Evolutionary conservation across 2,329 filamentous ascomycete genomes (phyloP).

Genomic region (Aspergillus bombycis): DNA sequence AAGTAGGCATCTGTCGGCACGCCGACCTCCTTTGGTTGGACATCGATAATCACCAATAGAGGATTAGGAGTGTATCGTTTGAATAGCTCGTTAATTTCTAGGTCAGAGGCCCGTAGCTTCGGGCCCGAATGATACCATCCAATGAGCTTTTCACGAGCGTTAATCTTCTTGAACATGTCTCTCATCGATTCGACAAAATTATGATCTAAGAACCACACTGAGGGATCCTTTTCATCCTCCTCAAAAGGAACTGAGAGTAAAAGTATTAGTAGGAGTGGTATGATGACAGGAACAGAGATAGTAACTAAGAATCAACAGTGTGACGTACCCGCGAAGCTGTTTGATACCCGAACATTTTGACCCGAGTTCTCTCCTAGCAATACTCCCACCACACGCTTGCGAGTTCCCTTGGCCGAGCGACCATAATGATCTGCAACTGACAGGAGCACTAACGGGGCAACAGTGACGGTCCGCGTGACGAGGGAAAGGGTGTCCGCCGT

Average conservation of each 20-base stretch:
- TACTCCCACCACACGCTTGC: constrained; percentile 89
- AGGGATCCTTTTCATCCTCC: constrained; percentile 97
- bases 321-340: constrained; percentile 90
- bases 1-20: constrained; percentile 99
- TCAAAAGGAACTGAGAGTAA: constrained; percentile 81
- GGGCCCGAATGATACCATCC: constrained; percentile 99
- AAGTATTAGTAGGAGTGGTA: constrained; percentile 5
- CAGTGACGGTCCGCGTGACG: constrained; percentile 91
- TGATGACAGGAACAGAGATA: not conserved
- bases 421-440: constrained; percentile 99
- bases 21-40: constrained; percentile 96
- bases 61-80: constrained; percentile 98
- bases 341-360: constrained; percentile 93
- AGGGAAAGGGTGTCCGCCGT: constrained; percentile 95
- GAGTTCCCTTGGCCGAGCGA: constrained; percentile 84
- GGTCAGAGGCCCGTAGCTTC: constrained; percentile 92
- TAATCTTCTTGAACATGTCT: constrained; percentile 99
- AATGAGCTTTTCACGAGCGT: constrained; percentile 97
- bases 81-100: constrained; percentile 99
- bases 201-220: constrained; percentile 98
- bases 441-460: constrained; percentile 95
- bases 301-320: constrained; percentile 1
- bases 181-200: constrained; percentile 99
- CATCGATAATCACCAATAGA: constrained; percentile 94
- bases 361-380: constrained; percentile 94